Conservation (phyloP, 148 eudicot genomes). For the Vaccinium darrowii region DNA sequence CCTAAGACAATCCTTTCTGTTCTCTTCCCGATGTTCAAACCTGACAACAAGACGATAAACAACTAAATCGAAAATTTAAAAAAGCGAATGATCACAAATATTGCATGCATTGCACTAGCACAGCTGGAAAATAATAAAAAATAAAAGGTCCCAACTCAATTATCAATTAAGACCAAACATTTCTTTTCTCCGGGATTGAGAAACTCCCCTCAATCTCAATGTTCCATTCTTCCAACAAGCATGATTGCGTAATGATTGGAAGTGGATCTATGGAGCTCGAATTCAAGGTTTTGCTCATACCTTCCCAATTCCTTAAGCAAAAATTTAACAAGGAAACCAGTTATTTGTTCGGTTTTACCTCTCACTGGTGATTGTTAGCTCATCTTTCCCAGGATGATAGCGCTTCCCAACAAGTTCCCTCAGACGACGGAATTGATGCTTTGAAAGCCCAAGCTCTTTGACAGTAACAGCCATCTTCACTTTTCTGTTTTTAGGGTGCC, state of each 20-base stretch:
- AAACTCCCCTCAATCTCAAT: too few relatives aligned
- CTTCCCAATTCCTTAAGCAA: not conserved
- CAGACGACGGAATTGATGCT: constrained; percentile 75
- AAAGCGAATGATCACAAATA: not conserved
- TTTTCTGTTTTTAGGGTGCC: constrained; percentile 98
- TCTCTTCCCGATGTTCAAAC: constrained; percentile 96
- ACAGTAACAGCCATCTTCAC: constrained; percentile 85
- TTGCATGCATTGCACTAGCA: not conserved
- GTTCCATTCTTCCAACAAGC: too few relatives aligned
- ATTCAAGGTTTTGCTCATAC: not conserved
- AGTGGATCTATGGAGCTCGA: not conserved
- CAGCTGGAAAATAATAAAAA: too few relatives aligned
- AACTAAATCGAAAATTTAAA: not conserved
- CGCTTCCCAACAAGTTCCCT: constrained; percentile 89
- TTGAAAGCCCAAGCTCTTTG: constrained; percentile 89
- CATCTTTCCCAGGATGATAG: constrained; percentile 79
- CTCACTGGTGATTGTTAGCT: constrained; percentile 91
- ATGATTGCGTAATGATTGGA: not conserved
- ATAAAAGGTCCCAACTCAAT: too few relatives aligned
- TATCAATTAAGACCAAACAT: too few relatives aligned
- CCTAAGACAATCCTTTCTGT: constrained; percentile 93
- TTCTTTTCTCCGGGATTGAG: too few relatives aligned
- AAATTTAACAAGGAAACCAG: not conserved
- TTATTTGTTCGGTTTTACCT: constrained; percentile 42
- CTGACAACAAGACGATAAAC: constrained; percentile 34